These are phyloP conservation scores for Kodamaea laetipori DNA, from an alignment of 805 yeast genomes.

Conservation along the genomic window DNA sequence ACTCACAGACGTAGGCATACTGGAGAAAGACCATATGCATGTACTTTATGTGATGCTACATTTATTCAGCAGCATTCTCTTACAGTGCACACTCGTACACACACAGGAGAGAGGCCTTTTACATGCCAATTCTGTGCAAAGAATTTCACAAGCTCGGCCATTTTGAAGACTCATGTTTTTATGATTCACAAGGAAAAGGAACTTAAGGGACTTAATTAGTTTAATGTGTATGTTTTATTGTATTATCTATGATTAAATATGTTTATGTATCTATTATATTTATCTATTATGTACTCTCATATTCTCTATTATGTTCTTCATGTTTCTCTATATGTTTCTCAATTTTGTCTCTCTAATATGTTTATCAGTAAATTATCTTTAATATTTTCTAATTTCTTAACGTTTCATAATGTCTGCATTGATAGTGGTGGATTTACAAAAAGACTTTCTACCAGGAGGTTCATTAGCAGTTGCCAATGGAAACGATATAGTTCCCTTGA, in stretches of 20 bases:
- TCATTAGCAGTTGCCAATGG: conserved; percentile 74
- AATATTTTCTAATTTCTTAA: neutral
- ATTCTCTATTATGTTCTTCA: too few species aligned
- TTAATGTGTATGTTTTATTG: too few species aligned
- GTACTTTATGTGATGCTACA: conserved; percentile 8
- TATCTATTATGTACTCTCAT: too few species aligned
- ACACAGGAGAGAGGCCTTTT: conserved; percentile 85
- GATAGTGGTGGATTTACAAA: conserved; percentile 78
- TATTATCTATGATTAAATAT: conserved; percentile 1
- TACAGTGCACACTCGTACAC: conserved; percentile 26
- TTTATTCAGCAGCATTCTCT: conserved; percentile 25
- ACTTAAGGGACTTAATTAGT: too few species aligned
- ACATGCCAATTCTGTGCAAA: conserved; percentile 73
- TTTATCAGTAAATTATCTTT: neutral
- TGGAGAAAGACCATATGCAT: conserved; percentile 19
- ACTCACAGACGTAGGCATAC: conserved; percentile 8
- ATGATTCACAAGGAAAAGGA: conserved; percentile 8
- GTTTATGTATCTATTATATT: neutral
- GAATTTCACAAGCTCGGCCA: conserved; percentile 52
- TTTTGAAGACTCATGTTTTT: conserved; percentile 10
- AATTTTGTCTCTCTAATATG: too few species aligned
- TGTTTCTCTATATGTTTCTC: too few species aligned
- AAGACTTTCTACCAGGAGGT: conserved; percentile 80
- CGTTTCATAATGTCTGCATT: conserved; percentile 49
- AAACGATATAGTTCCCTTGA: conserved; percentile 53